phyloP scores from a whole-genome alignment of 2,329 filamentous ascomycete genomes.

The Shiraia sp. region DNA sequence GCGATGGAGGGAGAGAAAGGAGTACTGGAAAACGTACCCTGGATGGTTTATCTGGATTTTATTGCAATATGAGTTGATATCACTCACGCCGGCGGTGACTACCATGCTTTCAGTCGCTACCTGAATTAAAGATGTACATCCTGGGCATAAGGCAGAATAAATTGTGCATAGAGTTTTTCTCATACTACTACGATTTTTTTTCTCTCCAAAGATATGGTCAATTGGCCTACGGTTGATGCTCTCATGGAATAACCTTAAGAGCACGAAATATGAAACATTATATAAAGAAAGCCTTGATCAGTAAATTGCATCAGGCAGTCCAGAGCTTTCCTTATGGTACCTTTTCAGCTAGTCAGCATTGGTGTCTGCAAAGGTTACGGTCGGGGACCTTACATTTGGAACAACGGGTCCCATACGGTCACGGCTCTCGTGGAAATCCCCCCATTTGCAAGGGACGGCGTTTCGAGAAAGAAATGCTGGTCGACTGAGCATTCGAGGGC shows the following conservation, averaged over 20 bases:
- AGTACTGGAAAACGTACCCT: conserved; percentile 54
- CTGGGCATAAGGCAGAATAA: too few species aligned
- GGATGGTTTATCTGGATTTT: conserved; percentile 57
- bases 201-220: too few species aligned
- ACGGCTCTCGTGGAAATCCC: conserved; percentile 47
- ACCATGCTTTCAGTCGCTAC: too few species aligned
- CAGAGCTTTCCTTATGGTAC: conserved; percentile 49
- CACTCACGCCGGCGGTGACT: too few species aligned
- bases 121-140: neutral
- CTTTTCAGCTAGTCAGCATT: conserved; percentile 14
- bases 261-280: too few species aligned
- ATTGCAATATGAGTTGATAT: too few species aligned
- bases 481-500: conserved; percentile 52
- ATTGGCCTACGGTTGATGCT: too few species aligned
- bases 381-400: conserved; percentile 39
- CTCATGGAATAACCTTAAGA: neutral
- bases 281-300: too few species aligned
- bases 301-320: conserved; percentile 44
- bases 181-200: too few species aligned
- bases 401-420: conserved; percentile 56
- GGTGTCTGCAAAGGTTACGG: neutral
- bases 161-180: too few species aligned
- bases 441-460: conserved; percentile 48
- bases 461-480: conserved; percentile 44
- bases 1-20: conserved; percentile 56